A percentile compares a stretch with the other conserved stretches of the same genome.
Conservation (phyloP, 768 basidiomycete genomes). For the Ramaria rubella region DNA sequence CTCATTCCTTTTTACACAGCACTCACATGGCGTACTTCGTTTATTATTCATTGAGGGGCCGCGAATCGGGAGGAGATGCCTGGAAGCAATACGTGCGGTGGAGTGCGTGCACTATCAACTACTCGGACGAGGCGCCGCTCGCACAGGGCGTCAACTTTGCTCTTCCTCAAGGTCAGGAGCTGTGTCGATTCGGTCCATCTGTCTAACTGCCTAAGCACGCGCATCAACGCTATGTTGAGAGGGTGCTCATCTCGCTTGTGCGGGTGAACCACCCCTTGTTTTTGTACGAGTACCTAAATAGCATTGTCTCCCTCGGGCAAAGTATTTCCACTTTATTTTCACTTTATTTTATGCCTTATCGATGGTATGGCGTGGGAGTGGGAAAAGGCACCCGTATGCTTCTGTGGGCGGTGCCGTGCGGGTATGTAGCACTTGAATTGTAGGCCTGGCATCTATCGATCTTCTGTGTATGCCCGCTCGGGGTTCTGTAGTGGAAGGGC, state of each 20-base stretch:
- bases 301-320: not conserved
- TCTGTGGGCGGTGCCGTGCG: too few species aligned
- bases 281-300: not conserved
- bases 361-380: not conserved
- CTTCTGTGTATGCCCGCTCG: too few species aligned
- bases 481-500: too few species aligned
- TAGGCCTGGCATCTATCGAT: too few species aligned
- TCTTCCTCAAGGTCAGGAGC: not conserved
- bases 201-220: not conserved
- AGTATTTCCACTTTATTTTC: not conserved
- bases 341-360: too few species aligned
- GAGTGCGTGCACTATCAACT: slow-evolving; percentile 91
- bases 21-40: not conserved
- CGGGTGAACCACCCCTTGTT: not conserved
- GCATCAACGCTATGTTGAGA: not conserved
- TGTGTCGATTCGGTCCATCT: too few species aligned
- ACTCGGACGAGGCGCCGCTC: slow-evolving; percentile 79
- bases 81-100: slow-evolving; percentile 97
- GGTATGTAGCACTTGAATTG: too few species aligned
- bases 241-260: not conserved
- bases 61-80: slow-evolving; percentile 96
- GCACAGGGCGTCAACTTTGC: slow-evolving; percentile 88
- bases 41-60: slow-evolving; percentile 51
- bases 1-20: not conserved
- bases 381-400: too few species aligned